Base-by-base conservation (phyloP, 2,329 filamentous ascomycete genomes). In the Cryphonectria carpinicola region DNA sequence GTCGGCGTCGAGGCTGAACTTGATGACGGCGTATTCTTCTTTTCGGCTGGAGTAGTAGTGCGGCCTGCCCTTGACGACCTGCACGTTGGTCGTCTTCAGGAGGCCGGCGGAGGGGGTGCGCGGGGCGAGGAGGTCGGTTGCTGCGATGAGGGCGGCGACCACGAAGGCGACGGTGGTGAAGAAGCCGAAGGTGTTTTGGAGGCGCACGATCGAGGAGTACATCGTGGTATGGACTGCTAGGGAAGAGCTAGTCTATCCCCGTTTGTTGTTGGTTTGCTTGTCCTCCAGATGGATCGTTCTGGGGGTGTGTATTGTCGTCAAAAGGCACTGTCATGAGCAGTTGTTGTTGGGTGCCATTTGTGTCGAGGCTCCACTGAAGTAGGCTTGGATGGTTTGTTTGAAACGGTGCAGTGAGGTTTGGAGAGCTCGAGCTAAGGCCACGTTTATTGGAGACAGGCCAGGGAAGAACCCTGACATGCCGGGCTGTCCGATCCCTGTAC, bases 141-240 rank as follows among this genome's bases (percentile, higher is more conserved):
- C 84, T 64, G 95, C 95, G 76, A 98, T 93, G 71, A 97, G 83
- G 68, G 87, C 88, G 67, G 90, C 95, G 68, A 98, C 88, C 70
- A 89, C 88, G 79, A 97, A 96, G 70, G 92, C 92, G 74, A 98
- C 94, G 37, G 94, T 97, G 25, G 96, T 98, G 86, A 98, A 98
- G 89, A 97, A 98, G 81, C 96, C 94, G 81, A 99, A 99, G 80
- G 94, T 91, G 83, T 94, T 95, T 82, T 99, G 96, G 75, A 92
- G 82, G 76, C 96, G 93, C 73, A 93, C 94, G 65, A 97, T 83
- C 63, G 92, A 89, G 79, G 93, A 97, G 83, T 98, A 92, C 96
- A 99, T 98, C 72, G 72, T 86, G 83, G 78, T 19, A 58, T 14
- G 54, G 54, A 32, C 54, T 58, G 28, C 14, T 17, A 32, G 13